These are phyloP conservation scores for Choiromyces venosus DNA, from an alignment of 495 filamentous ascomycete species.

Conservation along the genomic window DNA sequence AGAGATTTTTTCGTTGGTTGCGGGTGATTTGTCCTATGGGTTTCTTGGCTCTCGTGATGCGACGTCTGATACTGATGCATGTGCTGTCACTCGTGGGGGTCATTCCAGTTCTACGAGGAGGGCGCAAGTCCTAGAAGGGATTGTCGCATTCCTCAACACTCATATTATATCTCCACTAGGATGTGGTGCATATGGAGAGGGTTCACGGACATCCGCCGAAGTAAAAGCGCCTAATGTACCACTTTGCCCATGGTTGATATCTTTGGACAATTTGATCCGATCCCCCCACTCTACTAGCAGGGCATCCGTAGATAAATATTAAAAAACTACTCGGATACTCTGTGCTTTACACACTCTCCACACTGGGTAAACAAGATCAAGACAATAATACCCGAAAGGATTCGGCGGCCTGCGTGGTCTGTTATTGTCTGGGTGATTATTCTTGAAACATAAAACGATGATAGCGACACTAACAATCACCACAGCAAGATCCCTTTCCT, in stretches of 20 bases:
- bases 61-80: not conserved
- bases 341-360: no score
- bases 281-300: no score
- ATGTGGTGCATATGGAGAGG: not conserved
- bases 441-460: no score
- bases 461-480: no score
- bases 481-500: no score
- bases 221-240: not conserved
- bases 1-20: not conserved
- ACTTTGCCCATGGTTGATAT: not conserved
- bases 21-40: not conserved
- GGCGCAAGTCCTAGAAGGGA: not conserved
- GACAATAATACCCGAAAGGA: no score
- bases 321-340: no score
- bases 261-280: no score
- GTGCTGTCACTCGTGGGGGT: not conserved
- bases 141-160: not conserved
- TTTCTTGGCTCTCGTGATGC: not conserved
- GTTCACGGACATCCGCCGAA: not conserved
- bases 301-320: no score
- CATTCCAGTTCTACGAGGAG: not conserved
- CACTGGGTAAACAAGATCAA: no score
- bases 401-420: no score
- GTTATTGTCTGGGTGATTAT: no score
- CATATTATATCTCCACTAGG: not conserved